phyloP scores from a whole-genome alignment of 2,329 filamentous ascomycete species.

The Calonectria montana region DNA sequence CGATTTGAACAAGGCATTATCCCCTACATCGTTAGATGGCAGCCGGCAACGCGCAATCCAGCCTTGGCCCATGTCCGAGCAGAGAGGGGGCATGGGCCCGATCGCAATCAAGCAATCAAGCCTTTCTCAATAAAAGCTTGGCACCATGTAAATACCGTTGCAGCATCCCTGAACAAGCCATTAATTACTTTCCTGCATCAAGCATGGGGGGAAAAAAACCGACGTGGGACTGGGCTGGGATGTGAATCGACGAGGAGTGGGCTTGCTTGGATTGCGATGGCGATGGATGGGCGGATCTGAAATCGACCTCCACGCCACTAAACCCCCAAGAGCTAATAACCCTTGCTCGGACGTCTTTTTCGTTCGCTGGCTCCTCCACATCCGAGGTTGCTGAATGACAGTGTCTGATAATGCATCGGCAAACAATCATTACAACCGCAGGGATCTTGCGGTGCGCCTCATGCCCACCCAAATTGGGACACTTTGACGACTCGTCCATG shows the following conservation, averaged over 20 bases:
- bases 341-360: conserved; percentile 26
- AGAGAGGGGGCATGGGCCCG: not conserved
- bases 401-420: conserved; percentile 1
- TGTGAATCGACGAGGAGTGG: conserved; percentile 35
- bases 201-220: conserved; percentile 9
- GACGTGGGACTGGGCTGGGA: conserved; percentile 26
- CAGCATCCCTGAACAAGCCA: not conserved
- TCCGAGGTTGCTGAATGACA: conserved; percentile 11
- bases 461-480: not conserved
- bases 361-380: conserved; percentile 2
- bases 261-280: conserved; percentile 22
- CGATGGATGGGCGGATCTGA: conserved; percentile 38
- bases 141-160: conserved; percentile 9
- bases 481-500: not conserved
- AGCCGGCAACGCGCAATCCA: conserved; percentile 1
- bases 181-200: conserved; percentile 15
- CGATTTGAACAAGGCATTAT: not conserved
- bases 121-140: conserved; percentile 6
- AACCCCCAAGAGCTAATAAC: conserved; percentile 19
- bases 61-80: not conserved
- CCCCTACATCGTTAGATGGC: not conserved
- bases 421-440: conserved; percentile 5
- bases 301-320: conserved; percentile 38
- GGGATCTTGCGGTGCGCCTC: not conserved
- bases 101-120: conserved; percentile 5